Percentiles rank a stretch among this genome's conserved stretches.
Evolutionary conservation across 345 rosid genomes (phyloP).

Genomic region (Eutrema yunnanense): DNA sequence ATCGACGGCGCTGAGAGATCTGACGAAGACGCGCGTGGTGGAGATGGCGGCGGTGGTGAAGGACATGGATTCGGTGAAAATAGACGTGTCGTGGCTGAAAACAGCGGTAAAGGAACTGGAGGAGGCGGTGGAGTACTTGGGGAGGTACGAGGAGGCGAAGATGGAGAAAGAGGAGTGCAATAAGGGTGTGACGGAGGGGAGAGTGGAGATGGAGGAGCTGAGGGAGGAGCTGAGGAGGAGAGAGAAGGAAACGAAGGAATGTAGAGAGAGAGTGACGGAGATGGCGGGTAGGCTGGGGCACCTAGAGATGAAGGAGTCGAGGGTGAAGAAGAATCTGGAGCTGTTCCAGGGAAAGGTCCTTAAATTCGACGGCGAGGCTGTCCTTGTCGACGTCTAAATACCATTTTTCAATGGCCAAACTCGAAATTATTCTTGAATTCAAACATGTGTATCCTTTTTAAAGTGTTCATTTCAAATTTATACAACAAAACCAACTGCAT

Average conservation of each 20-base stretch:
- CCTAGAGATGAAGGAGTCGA: constrained; percentile 25
- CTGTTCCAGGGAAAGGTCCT: constrained; percentile 15
- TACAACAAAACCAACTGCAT: too few species aligned
- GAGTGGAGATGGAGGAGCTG: constrained; percentile 29
- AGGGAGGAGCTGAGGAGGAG: constrained; percentile 33
- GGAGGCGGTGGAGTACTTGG: constrained; percentile 33
- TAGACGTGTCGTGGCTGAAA: constrained; percentile 60
- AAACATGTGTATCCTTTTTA: too few species aligned
- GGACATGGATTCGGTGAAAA: constrained; percentile 66
- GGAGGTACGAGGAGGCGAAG: constrained; percentile 8
- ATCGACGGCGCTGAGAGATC: constrained; percentile 41
- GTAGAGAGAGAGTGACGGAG: constrained; percentile 25
- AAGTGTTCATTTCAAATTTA: too few species aligned
- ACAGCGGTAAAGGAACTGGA: constrained; percentile 30
- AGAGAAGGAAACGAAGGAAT: constrained; percentile 22
- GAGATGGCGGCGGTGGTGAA: constrained; percentile 72
- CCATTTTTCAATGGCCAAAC: too few species aligned
- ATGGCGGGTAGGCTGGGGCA: constrained; percentile 20
- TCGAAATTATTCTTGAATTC: too few species aligned
- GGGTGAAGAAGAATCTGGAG: constrained; percentile 14
- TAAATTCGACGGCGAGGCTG: constrained; percentile 18
- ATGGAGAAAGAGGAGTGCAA: constrained; percentile 20
- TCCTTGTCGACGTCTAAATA: background rate
- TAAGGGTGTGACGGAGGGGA: background rate
- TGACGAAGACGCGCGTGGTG: constrained; percentile 55